Evolutionary conservation across 768 basidiomycete species (phyloP), one percentile per base, ranked within the genome.

Genomic region (Mycena olivaceomarginata): DNA sequence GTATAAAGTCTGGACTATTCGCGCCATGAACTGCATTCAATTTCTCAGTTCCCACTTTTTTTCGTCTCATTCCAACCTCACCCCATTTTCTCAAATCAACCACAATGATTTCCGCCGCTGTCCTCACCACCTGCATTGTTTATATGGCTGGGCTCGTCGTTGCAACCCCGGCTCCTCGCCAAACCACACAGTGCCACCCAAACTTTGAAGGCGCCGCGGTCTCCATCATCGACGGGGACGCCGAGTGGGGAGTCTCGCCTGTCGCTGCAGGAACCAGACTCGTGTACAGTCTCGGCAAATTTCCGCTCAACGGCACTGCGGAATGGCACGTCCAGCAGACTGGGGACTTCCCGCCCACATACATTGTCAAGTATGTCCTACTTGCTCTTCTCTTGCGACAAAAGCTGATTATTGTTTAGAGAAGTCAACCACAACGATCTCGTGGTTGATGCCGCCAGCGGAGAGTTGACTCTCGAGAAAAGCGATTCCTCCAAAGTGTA

Each of bases 321-420:
- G 57, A 72, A 25, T 76, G 75, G 75, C 64, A 71, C 43, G 75
- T 76, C 22, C 13, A 72, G 39, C 75, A 76, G n/a, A 76, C 63
- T 12, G 70, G 70, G 1, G 40, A 63, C 11, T 25, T 5, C 13
- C 41, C 37, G 2, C 8, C 75, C 2, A 56, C 70, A 7, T 76
- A 72, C n/a, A 45, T 71, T 15, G 39, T 72, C 59, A 76, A 72
- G 75, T 76, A 20, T 4, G 70, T 16, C 51, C 41, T 16, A 48
- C 2, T 37, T 18, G 31, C 31, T 31, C 31, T 31, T 31, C 31
- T 31, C 31, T 31, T 31, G 4, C 31, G 31, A 31, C 31, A 53
- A 48, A 39, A 46, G 16, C 53, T 65, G 31, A 31, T 31, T 31
- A 39, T 15, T 69, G 13, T 56, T 46, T n/a, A 69, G 67, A 22